Conservation (phyloP, 1,139 yeast genomes). For the Scheffersomyces segobiensis region DNA sequence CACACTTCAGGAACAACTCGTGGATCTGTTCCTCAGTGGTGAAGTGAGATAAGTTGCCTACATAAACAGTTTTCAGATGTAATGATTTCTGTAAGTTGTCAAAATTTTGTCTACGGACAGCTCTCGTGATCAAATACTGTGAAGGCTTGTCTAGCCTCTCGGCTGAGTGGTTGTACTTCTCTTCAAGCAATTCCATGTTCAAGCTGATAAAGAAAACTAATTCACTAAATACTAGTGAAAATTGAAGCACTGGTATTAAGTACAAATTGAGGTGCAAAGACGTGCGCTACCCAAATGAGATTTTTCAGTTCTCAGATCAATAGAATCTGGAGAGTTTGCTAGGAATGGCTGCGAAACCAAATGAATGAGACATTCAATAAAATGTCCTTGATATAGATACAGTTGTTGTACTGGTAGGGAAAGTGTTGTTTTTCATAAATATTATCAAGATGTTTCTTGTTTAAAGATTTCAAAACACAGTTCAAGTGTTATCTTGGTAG, state of each 20-base stretch:
- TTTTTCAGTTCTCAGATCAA: background rate
- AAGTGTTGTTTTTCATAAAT: too few species aligned
- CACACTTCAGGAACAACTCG: constrained; percentile 81
- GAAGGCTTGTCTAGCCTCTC: constrained; percentile 79
- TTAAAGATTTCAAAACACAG: too few species aligned
- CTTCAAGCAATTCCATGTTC: constrained; percentile 57
- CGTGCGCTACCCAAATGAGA: background rate
- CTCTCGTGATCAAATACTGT: constrained; percentile 71
- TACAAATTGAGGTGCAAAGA: background rate
- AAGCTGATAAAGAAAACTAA: background rate
- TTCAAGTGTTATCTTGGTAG: too few species aligned
- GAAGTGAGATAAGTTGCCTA: constrained; percentile 80
- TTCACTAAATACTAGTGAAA: too few species aligned
- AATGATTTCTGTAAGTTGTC: constrained; percentile 65
- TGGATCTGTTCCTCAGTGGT: constrained; percentile 93
- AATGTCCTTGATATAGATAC: too few species aligned
- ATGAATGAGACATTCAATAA: background rate
- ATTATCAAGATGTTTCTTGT: too few species aligned
- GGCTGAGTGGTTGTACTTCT: constrained; percentile 51
- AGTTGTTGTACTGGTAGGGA: too few species aligned
- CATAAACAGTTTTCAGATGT: constrained; percentile 74
- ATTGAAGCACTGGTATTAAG: background rate
- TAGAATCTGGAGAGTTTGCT: background rate
- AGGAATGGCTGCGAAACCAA: background rate
- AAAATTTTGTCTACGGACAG: constrained; percentile 53